These are phyloP conservation scores for Nicotiana noctiflora DNA, from an alignment of 257 asterid genomes.

Conservation along the genomic window DNA sequence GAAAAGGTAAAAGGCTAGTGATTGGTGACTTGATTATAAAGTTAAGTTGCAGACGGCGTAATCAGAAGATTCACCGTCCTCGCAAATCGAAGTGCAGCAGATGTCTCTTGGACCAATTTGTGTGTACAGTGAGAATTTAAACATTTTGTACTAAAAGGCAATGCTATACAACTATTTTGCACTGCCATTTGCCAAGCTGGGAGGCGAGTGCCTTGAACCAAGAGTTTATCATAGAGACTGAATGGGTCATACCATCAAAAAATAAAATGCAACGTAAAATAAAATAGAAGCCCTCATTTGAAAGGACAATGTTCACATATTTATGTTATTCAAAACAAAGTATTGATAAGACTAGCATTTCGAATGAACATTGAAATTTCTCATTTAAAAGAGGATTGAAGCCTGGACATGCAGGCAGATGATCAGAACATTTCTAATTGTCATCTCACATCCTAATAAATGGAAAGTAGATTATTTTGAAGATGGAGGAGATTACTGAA, in stretches of 20 bases:
- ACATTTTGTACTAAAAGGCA: no score
- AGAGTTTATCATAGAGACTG: no score
- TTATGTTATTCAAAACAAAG: not conserved
- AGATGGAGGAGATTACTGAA: slow-evolving; percentile 30
- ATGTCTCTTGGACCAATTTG: not conserved
- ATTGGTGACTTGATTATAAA: not conserved
- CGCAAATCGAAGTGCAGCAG: not conserved
- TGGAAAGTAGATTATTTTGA: not conserved
- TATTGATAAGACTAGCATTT: not conserved
- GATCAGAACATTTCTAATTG: not conserved
- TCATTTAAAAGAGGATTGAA: not conserved
- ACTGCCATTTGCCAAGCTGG: no score
- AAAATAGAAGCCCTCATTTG: no score
- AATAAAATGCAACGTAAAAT: no score
- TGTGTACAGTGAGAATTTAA: no score
- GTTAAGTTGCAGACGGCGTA: not conserved
- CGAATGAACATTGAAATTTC: not conserved
- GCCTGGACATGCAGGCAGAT: not conserved
- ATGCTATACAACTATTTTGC: no score
- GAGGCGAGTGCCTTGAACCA: no score
- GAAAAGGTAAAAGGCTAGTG: not conserved
- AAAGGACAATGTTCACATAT: not conserved
- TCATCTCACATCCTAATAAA: not conserved
- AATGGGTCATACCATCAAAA: no score
- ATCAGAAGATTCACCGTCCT: not conserved